phyloP scores from a whole-genome alignment of 1,139 yeast genomes.

The Lodderomyces parapsilosis region DNA sequence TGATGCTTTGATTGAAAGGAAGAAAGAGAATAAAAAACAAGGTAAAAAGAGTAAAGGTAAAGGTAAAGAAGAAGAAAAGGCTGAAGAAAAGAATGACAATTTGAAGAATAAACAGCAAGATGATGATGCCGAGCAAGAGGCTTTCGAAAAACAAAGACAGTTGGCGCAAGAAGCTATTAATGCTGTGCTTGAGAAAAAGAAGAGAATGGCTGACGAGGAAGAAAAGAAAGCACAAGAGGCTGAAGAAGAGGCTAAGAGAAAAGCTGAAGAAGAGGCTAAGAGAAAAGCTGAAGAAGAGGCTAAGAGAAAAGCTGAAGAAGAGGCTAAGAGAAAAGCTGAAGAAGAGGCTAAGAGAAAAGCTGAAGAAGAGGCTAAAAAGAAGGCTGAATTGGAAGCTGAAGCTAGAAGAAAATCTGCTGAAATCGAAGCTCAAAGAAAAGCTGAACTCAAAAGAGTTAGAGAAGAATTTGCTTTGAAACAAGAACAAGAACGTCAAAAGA shows the following conservation, averaged over 20 bases:
- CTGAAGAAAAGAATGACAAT: background rate
- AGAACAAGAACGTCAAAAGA: constrained; percentile 11
- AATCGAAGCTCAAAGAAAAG: constrained; percentile 12
- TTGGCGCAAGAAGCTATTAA: constrained; percentile 4
- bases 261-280: too few species aligned
- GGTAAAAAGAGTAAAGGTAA: background rate
- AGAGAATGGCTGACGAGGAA: constrained; percentile 2
- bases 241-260: constrained; percentile 4
- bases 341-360: constrained; percentile 12
- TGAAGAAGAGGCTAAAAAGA: constrained; percentile 17
- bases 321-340: constrained; percentile 16
- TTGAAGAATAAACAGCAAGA: background rate
- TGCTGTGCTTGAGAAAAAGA: constrained; percentile 3
- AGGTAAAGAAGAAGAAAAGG: background rate
- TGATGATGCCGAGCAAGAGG: background rate
- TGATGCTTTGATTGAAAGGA: constrained; percentile 6
- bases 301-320: constrained; percentile 8
- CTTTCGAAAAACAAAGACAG: background rate
- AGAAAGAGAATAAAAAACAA: constrained; percentile 3
- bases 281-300: constrained; percentile 5
- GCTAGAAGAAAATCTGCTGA: constrained; percentile 16
- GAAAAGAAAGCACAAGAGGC: constrained; percentile 8
- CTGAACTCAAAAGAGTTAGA: background rate
- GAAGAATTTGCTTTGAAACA: constrained; percentile 5
- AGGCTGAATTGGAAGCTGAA: constrained; percentile 14